Conservation (phyloP, 441 rosid genomes). For the Populus tomentosa region DNA sequence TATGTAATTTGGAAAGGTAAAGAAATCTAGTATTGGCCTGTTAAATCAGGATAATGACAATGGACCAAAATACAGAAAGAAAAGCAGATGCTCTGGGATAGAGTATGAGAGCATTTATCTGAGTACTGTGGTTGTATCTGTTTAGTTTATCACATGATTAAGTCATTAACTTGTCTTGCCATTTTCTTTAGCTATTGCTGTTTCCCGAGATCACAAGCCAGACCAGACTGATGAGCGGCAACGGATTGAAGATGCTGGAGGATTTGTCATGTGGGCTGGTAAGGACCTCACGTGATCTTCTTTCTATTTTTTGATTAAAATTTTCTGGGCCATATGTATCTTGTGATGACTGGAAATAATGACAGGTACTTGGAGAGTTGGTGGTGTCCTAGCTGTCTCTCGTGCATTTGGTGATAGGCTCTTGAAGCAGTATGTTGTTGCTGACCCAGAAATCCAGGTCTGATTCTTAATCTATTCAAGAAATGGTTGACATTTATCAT, state of each 20-base stretch:
- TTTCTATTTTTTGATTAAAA: neutral
- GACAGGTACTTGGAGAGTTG: conserved; percentile 98
- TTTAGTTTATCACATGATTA: conserved; percentile 5
- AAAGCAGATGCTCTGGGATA: neutral
- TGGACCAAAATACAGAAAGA: neutral
- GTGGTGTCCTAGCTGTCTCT: conserved; percentile 98
- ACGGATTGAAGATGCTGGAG: conserved; percentile 96
- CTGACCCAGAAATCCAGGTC: conserved; percentile 99
- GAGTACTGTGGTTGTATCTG: neutral
- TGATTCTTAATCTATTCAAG: conserved; percentile 4
- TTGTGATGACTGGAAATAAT: conserved; percentile 16
- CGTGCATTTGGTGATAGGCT: conserved; percentile 98
- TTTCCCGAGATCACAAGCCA: conserved; percentile 98
- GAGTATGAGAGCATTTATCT: neutral
- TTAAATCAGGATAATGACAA: neutral
- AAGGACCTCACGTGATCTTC: conserved; percentile 12
- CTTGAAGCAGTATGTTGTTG: conserved; percentile 96
- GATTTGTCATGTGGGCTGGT: conserved; percentile 99
- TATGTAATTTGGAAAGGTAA: neutral
- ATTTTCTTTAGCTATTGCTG: conserved; percentile 71
- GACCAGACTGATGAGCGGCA: conserved; percentile 96
- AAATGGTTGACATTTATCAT: neutral
- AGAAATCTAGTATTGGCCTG: neutral
- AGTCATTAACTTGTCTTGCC: conserved; percentile 1
- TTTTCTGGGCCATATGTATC: neutral